Base-by-base conservation (phyloP, 2,329 filamentous ascomycete genomes). In the Achaetomium macrosporum region DNA sequence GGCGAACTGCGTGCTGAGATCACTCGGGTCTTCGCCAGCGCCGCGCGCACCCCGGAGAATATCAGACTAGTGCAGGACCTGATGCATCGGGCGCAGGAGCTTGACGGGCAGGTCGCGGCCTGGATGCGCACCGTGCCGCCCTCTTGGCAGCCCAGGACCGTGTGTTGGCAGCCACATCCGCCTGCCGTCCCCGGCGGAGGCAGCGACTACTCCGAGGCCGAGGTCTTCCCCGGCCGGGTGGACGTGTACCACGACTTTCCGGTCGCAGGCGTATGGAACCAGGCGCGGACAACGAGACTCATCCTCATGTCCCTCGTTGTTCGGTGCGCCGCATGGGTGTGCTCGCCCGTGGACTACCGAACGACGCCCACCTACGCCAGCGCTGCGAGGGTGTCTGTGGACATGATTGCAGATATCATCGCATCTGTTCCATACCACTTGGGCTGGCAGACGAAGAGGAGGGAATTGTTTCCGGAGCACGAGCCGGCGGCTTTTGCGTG, bases 321-420 rank as follows among this genome's bases (percentile, higher is more conserved):
- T 12, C 76, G 82, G 7, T 83, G 79, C 60, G 75, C 77, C 7
- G 81, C 82, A 2, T 84, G 81, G 80, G 70, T 79, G 20, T 80
- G 78, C 63, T 71, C 75, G 9, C 81, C 82, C 0, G 73, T 80
- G 9, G 81, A 85, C 64, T 84, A 83, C 61, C 72, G 81, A 40
- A 83, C 80, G 1, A 84, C 81, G 6, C 75, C 79, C 16, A 79
- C 84, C 64, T 84, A 84, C 58, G 78, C 78, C 11, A 74, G 75
- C 0, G 76, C 78, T 5, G 73, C 76, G 15, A 68, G 76, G 36
- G 72, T 72, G 1, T 81, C 74, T 47, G 71, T 71, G 37, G 76
- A 80, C 42, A 73, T 72, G 49, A 79, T 84, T 57, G 73, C 74
- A 3, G 81, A 84, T 58, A 76, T 84, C 36, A 73, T 84, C 49